Base-by-base conservation (phyloP, 2,329 filamentous ascomycete species). In the Bertia moriformis region DNA sequence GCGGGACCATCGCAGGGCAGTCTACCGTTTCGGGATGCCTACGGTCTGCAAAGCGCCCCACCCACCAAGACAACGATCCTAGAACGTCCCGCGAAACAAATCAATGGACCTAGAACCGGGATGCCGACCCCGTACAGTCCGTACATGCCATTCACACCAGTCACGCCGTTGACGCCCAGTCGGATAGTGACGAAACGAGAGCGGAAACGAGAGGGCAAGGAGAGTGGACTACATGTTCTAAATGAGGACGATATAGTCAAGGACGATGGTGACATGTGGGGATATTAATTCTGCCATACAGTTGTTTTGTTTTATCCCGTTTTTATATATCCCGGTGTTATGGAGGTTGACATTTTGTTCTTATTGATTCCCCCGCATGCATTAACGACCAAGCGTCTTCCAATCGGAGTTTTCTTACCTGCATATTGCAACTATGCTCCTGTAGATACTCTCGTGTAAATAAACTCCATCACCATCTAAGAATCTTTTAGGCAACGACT, bases 141-240 rank as follows among this genome's bases (percentile, higher is more conserved):
- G 4, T 67, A 67, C 42, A 66, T 66, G 60, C 64, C 64, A 1
- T 63, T 61, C 38, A 67, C 63, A 2, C 64, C 64, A 0, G 57
- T 67, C 17, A 67, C 64, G 1, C 64, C 64, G 1, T 51, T 67
- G 32, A 67, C 64, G 1, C 63, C 63, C 1, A 61, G 62, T 39
- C 54, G 57, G 19, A 56, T 64, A 22, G 56, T 66, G 37, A 62
- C 57, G 14, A 61, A 59, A 46, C 53, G 59, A 38, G 57, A 66
- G 41, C 53, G 61, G 38, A 61, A 57, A 41, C 52, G 54, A 18
- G 57, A 56, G 44, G 54, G 56, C 37, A 61, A 55, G 46, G 55
- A 59, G 41, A 60, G 60, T 41, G 61, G 61, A 4, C 47, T 63
- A 19, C 55, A 57, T 22, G 64, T 64, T 4, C 46, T 65, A 37